phyloP scores from a whole-genome alignment of 2,329 filamentous ascomycete genomes.

The Huntiella bhutanensis region DNA sequence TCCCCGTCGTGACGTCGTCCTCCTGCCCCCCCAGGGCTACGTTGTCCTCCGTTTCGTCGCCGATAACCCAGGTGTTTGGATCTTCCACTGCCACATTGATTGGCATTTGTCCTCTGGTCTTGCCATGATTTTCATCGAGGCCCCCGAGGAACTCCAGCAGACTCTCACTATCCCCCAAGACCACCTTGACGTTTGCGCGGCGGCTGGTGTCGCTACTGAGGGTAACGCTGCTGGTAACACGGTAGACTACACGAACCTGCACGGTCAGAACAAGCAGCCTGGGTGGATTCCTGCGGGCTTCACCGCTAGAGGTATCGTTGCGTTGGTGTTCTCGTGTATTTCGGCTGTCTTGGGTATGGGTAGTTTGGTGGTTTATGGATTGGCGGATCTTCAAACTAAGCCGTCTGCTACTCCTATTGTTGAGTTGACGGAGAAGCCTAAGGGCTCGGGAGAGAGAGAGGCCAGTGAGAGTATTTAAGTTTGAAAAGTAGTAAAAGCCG shows the following conservation, averaged over 20 bases:
- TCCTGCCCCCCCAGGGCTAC: slow-evolving; percentile 27
- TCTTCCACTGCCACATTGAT: slow-evolving; percentile 30
- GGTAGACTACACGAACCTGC: slow-evolving; percentile 29
- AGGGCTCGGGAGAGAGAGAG: background rate
- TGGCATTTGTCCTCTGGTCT: slow-evolving; percentile 31
- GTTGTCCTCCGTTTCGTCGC: slow-evolving; percentile 27
- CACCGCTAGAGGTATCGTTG: slow-evolving; percentile 51
- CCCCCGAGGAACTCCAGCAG: slow-evolving; percentile 25
- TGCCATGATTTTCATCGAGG: slow-evolving; percentile 18
- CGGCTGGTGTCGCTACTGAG: slow-evolving; percentile 21
- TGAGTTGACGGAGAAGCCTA: background rate
- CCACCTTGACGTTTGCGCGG: slow-evolving; percentile 24
- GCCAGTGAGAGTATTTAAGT: background rate
- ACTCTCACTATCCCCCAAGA: slow-evolving; percentile 35
- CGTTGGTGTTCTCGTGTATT: slow-evolving; percentile 53
- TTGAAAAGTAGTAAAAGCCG: too few species aligned
- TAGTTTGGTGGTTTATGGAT: slow-evolving; percentile 10
- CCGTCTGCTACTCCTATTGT: background rate
- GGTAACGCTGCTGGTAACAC: slow-evolving; percentile 46
- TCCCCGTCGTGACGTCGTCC: slow-evolving; percentile 28
- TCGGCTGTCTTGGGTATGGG: slow-evolving; percentile 47
- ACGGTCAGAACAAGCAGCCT: slow-evolving; percentile 28
- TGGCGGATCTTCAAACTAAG: slow-evolving; percentile 6
- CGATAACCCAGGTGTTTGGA: slow-evolving; percentile 27
- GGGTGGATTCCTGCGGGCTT: slow-evolving; percentile 48